phyloP scores from a whole-genome alignment of 768 basidiomycete genomes.

The Tulasnella sp. region DNA sequence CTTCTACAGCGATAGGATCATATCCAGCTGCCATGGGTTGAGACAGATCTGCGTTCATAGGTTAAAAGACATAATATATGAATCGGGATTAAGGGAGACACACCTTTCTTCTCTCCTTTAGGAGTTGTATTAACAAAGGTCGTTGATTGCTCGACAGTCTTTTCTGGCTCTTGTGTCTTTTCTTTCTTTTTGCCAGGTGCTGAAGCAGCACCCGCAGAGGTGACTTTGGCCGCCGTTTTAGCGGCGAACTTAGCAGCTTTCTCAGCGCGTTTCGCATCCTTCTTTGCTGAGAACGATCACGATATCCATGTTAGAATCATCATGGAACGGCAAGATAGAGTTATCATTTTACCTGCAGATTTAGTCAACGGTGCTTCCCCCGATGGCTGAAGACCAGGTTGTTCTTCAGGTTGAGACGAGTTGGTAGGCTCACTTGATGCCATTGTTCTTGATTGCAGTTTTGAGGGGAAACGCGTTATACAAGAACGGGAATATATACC shows the following conservation, averaged over 20 bases:
- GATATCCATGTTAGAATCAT: neutral
- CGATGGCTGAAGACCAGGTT: neutral
- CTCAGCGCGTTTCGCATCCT: slow-evolving; percentile 65
- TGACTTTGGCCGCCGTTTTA: slow-evolving; percentile 45
- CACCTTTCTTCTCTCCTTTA: slow-evolving; percentile 88
- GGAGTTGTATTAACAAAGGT: slow-evolving; percentile 84
- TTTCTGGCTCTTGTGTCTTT: slow-evolving; percentile 50
- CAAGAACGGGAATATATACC: too few relatives aligned
- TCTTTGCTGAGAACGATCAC: slow-evolving; percentile 46
- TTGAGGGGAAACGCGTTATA: neutral
- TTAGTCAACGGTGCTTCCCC: slow-evolving; percentile 24
- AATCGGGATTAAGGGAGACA: slow-evolving; percentile 16
- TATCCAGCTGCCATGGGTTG: slow-evolving; percentile 85
- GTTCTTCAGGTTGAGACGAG: neutral
- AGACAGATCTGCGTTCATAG: slow-evolving; percentile 50
- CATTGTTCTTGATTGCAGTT: neutral
- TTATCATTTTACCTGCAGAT: slow-evolving; percentile 33
- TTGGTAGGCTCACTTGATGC: neutral
- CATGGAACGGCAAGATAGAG: slow-evolving; percentile 2
- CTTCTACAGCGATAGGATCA: slow-evolving; percentile 87
- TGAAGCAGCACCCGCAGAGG: slow-evolving; percentile 27
- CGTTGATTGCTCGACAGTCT: slow-evolving; percentile 53
- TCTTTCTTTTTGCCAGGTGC: slow-evolving; percentile 46
- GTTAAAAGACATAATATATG: neutral
- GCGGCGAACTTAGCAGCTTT: slow-evolving; percentile 42